Conservation (phyloP, 768 basidiomycete species). For the Mycena floridula region DNA sequence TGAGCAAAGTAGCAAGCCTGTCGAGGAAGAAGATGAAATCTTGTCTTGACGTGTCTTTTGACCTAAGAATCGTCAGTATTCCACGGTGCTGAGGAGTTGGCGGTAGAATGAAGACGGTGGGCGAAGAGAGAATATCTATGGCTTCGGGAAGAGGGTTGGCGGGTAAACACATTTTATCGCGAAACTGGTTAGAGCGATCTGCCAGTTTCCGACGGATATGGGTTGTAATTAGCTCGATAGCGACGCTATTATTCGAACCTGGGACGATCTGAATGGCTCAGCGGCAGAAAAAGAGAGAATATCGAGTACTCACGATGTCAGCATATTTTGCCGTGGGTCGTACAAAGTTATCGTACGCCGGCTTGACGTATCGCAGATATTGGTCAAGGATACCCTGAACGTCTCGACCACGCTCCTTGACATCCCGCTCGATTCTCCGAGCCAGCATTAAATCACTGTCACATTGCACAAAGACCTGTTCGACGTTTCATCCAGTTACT, state of each 20-base stretch:
- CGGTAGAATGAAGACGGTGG: conserved; percentile 60
- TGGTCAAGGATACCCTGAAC: conserved; percentile 89
- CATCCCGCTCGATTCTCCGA: conserved; percentile 82
- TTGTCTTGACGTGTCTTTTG: conserved; percentile 60
- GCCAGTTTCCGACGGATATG: conserved; percentile 83
- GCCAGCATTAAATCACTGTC: conserved; percentile 98
- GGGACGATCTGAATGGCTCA: conserved; percentile 75
- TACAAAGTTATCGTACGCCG: conserved; percentile 91
- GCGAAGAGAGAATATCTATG: conserved; percentile 33
- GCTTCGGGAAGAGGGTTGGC: conserved; percentile 27
- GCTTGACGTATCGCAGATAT: conserved; percentile 93
- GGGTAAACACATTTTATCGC: conserved; percentile 64
- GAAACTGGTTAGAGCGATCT: conserved; percentile 68
- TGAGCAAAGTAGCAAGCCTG: conserved; percentile 75
- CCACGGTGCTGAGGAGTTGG: conserved; percentile 90
- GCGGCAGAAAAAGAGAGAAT: not conserved
- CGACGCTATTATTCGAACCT: conserved; percentile 81
- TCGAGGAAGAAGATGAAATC: conserved; percentile 95
- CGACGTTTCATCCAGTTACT: not conserved
- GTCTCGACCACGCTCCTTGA: conserved; percentile 79
- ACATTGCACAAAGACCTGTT: conserved; percentile 81
- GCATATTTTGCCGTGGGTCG: conserved; percentile 81
- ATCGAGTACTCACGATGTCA: conserved; percentile 61
- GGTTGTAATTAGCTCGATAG: conserved; percentile 89
- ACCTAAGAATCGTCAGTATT: conserved; percentile 82